A percentile compares a stretch with the other conserved stretches of the same genome.
phyloP scores from a whole-genome alignment of 2,329 filamentous ascomycete species.

The Penicillium carneum region DNA sequence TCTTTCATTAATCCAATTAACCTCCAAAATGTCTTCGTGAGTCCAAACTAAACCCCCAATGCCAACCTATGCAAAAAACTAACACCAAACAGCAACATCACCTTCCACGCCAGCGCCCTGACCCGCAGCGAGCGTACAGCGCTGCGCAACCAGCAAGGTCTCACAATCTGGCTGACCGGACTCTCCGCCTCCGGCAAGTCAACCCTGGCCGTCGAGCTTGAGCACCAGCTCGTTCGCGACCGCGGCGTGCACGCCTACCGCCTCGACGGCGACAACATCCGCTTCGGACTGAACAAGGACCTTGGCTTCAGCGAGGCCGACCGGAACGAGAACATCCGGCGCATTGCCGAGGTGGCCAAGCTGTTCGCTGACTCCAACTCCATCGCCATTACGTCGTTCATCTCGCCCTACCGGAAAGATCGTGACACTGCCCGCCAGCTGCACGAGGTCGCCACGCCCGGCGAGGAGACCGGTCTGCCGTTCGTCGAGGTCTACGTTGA shows the following conservation, averaged over 20 bases:
- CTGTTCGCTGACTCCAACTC: constrained; percentile 90
- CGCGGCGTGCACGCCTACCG: constrained; percentile 87
- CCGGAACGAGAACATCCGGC: constrained; percentile 95
- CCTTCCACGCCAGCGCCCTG: constrained; percentile 54
- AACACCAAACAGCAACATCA: constrained; percentile 51
- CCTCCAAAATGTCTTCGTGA: constrained; percentile 49
- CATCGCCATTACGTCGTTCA: constrained; percentile 93
- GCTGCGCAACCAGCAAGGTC: constrained; percentile 79
- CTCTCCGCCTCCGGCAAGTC: constrained; percentile 97
- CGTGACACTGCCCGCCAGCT: constrained; percentile 80
- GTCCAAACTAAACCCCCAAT: constrained; percentile 19
- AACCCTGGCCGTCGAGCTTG: constrained; percentile 92
- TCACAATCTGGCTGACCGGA: constrained; percentile 97
- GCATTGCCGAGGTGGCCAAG: constrained; percentile 95
- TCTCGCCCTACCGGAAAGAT: constrained; percentile 91
- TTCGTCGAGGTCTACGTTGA: constrained; percentile 96
- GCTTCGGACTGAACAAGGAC: constrained; percentile 97
- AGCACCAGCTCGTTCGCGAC: constrained; percentile 81
- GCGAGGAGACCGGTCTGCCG: constrained; percentile 70
- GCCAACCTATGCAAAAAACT: constrained; percentile 11
- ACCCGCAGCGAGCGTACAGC: constrained; percentile 52
- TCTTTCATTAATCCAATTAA: constrained; percentile 6
- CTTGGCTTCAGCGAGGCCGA: constrained; percentile 91
- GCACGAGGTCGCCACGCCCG: constrained; percentile 69
- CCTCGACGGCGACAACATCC: constrained; percentile 96